A percentile compares a stretch with the other conserved stretches of the same genome.
Conservation (phyloP, 73 alveolate species). For the Tetrahymena borealis region DNA sequence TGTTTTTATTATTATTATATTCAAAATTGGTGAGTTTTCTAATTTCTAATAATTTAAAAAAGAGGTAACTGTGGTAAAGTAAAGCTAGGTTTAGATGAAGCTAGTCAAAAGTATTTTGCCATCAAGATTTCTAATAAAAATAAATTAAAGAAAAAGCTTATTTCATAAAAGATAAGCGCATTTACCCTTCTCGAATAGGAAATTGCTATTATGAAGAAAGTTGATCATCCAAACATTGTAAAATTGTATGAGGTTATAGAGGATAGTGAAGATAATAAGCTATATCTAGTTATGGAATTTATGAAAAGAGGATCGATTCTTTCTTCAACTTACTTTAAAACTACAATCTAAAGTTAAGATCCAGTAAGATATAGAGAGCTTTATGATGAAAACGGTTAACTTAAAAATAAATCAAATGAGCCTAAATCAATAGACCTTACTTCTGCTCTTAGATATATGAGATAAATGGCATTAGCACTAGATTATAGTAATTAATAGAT, state of each 20-base stretch:
- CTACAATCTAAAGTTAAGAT: not conserved
- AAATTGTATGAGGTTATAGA: conserved; percentile 68
- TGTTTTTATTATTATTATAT: too few relatives aligned
- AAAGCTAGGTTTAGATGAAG: conserved; percentile 15
- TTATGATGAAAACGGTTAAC: not conserved
- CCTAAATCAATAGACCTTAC: conserved; percentile 1
- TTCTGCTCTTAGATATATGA: conserved; percentile 1
- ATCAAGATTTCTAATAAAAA: conserved; percentile 21
- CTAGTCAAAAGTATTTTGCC: not conserved
- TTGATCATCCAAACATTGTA: conserved; percentile 63
- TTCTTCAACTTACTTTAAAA: not conserved
- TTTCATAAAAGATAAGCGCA: conserved; percentile 36
- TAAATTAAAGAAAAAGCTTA: conserved; percentile 17
- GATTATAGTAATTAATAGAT: conserved; percentile 5
- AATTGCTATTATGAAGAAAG: conserved; percentile 66
- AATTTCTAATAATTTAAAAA: not conserved
- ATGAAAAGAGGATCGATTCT: conserved; percentile 53
- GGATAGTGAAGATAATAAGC: conserved; percentile 54
- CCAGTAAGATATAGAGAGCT: not conserved
- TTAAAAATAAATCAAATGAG: not conserved
- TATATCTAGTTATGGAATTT: conserved; percentile 64
- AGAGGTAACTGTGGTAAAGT: conserved; percentile 50
- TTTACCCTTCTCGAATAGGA: conserved; percentile 46
- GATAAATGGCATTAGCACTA: conserved; percentile 28
- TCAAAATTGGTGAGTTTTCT: too few relatives aligned